Percentiles rank a stretch among this genome's conserved stretches.
phyloP scores from a whole-genome alignment of 805 yeast species.

The Candida khao-thaluensis region DNA sequence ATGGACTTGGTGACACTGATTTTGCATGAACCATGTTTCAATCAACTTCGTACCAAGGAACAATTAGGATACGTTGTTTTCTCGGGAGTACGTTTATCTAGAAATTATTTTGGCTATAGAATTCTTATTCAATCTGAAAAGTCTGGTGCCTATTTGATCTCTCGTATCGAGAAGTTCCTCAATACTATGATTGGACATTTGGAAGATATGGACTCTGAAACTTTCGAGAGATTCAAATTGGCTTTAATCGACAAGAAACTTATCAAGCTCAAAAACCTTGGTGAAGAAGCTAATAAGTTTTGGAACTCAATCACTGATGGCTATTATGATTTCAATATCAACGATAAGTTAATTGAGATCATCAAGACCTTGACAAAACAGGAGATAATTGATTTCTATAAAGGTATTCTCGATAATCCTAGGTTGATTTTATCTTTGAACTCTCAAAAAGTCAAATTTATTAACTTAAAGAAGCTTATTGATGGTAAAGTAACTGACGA shows the following conservation, averaged over 20 bases:
- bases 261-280: conserved; percentile 72
- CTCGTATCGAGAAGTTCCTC: conserved; percentile 71
- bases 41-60: conserved; percentile 87
- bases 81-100: conserved; percentile 64
- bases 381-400: conserved; percentile 58
- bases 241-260: conserved; percentile 65
- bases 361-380: conserved; percentile 53
- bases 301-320: conserved; percentile 73
- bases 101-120: conserved; percentile 72
- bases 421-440: conserved; percentile 52
- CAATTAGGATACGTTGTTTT: conserved; percentile 95
- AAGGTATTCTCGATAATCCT: conserved; percentile 32
- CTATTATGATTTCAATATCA: conserved; percentile 68
- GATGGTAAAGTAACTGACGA: conserved; percentile 5
- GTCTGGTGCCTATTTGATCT: conserved; percentile 68
- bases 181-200: conserved; percentile 45
- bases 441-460: conserved; percentile 12
- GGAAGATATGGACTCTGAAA: conserved; percentile 54
- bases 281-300: conserved; percentile 68
- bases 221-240: conserved; percentile 64
- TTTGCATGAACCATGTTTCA: conserved; percentile 83
- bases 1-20: conserved; percentile 71
- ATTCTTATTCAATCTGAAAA: conserved; percentile 83
- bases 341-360: conserved; percentile 54
- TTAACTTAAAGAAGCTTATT: conserved; percentile 12